Percentiles rank a stretch among this genome's conserved stretches.
Evolutionary conservation across 345 rosid genomes (phyloP).

Genomic region (Ceriops tagal): DNA sequence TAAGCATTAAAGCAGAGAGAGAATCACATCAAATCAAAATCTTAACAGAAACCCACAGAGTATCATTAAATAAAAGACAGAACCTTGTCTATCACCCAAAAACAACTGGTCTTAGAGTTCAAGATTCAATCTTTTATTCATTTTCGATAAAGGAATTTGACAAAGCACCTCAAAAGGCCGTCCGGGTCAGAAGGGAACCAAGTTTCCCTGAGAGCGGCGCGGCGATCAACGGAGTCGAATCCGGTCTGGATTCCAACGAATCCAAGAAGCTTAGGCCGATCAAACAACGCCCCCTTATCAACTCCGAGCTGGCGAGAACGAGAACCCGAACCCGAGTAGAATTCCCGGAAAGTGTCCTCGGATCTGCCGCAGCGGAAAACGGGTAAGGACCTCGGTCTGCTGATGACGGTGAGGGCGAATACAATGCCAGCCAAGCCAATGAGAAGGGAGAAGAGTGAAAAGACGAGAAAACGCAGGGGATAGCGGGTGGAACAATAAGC

Average conservation of each 20-base stretch:
- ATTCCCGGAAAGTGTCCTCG: conserved; percentile 50
- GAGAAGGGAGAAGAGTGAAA: conserved; percentile 49
- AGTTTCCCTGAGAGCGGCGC: conserved; percentile 53
- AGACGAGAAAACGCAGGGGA: conserved; percentile 39
- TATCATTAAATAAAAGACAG: no score
- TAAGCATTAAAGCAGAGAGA: no score
- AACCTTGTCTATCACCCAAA: no score
- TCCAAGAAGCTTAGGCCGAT: conserved; percentile 65
- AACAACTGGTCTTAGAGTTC: no score
- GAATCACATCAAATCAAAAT: no score
- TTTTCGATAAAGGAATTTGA: no score
- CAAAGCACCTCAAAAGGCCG: conserved; percentile 53
- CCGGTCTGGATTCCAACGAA: conserved; percentile 81
- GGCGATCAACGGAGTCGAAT: conserved; percentile 52
- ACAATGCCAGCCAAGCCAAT: conserved; percentile 59
- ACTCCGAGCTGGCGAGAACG: conserved; percentile 33
- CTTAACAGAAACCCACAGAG: no score
- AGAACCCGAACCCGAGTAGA: conserved; percentile 26
- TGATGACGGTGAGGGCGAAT: conserved; percentile 49
- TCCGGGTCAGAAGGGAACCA: conserved; percentile 83
- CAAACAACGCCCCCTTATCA: conserved; percentile 30
- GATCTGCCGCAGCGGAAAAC: conserved; percentile 59
- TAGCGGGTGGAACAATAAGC: conserved; percentile 24
- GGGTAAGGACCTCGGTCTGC: conserved; percentile 32
- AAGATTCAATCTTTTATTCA: no score